Conservation (phyloP, 1,139 yeast species). For the Pneumocystis oryctolagi region DNA sequence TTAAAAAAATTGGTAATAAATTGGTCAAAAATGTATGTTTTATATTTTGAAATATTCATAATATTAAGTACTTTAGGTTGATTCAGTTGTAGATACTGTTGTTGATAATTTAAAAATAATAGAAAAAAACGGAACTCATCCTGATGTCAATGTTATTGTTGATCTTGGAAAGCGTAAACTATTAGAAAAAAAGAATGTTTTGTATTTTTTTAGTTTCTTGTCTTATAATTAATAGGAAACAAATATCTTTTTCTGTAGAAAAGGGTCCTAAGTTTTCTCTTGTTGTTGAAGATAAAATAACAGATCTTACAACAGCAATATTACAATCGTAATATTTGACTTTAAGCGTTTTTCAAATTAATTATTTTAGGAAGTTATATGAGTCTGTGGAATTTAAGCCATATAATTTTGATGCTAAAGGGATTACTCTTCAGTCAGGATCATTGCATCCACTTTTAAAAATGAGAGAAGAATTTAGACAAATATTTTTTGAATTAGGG, state of each 20-base stretch:
- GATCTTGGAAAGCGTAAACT: constrained; percentile 93
- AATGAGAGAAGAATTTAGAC: constrained; percentile 94
- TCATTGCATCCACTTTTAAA: constrained; percentile 92
- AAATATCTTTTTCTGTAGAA: constrained; percentile 54
- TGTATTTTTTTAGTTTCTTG: background rate
- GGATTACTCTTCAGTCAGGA: constrained; percentile 72
- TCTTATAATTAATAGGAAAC: constrained; percentile 28
- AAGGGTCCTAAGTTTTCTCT: constrained; percentile 78
- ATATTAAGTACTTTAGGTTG: constrained; percentile 21
- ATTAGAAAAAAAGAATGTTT: constrained; percentile 32
- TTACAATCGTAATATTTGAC: constrained; percentile 26
- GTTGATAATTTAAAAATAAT: constrained; percentile 52
- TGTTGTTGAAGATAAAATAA: constrained; percentile 66
- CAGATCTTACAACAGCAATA: constrained; percentile 93
- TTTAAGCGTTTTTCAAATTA: background rate
- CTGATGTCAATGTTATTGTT: constrained; percentile 44
- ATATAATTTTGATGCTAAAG: constrained; percentile 91
- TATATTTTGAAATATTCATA: background rate
- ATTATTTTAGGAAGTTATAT: constrained; percentile 52
- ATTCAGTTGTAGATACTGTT: constrained; percentile 37
- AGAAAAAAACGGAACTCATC: constrained; percentile 44
- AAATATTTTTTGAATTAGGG: constrained; percentile 93
- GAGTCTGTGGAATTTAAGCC: constrained; percentile 76
- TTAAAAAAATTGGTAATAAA: constrained; percentile 69
- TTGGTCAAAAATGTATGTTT: constrained; percentile 37